Evolutionary conservation across 2,329 filamentous ascomycete species (phyloP), one percentile per base, ranked within the genome.

Genomic region (Stemphylium vesicarium): DNA sequence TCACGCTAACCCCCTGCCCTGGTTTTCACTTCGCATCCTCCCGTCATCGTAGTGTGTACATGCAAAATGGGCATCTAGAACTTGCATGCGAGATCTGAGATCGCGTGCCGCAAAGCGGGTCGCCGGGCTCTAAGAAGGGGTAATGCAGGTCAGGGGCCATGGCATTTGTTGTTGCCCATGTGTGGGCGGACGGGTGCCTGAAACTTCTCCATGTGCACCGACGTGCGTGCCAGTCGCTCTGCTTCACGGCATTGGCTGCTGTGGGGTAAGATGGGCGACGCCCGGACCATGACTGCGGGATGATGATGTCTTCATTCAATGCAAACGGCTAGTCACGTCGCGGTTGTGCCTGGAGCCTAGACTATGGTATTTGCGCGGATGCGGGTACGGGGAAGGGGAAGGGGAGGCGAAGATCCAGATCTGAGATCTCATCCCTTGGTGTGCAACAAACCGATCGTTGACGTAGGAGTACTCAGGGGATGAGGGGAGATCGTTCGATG

Each of bases 21-120:
- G 13, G 13, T 11, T 20, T 2, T 16, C 12, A 20, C 31, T 29
- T 24, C 16, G 20, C n/a, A 12, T n/a, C 4, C 24, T 40, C 18
- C 42, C 42, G 35, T 40, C 45, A 16, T 37, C 29, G 24, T 42
- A 10, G 0, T n/a, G 32, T 2, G 11, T 32, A 12, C 22, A 13
- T 8, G 12, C 41, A 26, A n/a, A 4, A 35, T 4, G 24, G 18
- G 33, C 22, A 43, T 43, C 49, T 37, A 29, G 38, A 29, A 56
- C 20, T 37, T 48, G 49, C 39, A 49, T 57, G 50, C 16, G 6
- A 42, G 40, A 53, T 53, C 50, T 49, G 15, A 47, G 29, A 57
- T 53, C 44, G 53, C 43, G 20, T 12, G 29, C 40, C 41, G 11
- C 20, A 44, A 43, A 43, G 39, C 42, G 29, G 35, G 11, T 20